Evolutionary conservation across 2,329 filamentous ascomycete species (phyloP), one percentile per base, ranked within the genome.

Genomic region (Monilinia fructigena): DNA sequence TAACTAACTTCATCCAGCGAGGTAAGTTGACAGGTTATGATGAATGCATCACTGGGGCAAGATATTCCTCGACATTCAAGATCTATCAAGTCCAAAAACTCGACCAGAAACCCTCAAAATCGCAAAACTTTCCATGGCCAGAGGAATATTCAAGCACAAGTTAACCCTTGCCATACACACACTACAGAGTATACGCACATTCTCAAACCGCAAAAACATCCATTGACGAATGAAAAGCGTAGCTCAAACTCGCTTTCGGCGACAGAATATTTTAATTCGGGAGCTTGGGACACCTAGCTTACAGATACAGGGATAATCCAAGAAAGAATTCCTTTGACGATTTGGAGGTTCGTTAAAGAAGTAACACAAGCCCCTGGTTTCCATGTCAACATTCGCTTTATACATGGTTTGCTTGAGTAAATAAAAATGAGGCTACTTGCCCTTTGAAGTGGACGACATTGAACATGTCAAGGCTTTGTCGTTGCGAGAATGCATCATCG

Each of bases 291-390:
- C 6, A 6, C 16, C 35, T 8, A 31, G 60, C 14, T 16, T 23
- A 26, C 12, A n/a, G 6, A 12, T n/a, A 12, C 60, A 63, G n/a
- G 60, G 60, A 54, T 63, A 3, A 63, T 54, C 60, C 60, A 28
- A 54, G 16, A 6, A 40, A 2, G 3, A 3, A 31, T 20, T 26
- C 18, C n/a, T 47, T 47, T 47, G 42, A 52, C 10, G 18, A 10
- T n/a, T 40, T 23, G 38, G 47, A 54, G 31, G 23, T 63, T 54
- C 48, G 38, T 54, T 2, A 10, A 28, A 45, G 23, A n/a, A 40
- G 18, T 47, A 31, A 14, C 47, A 47, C 23, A 12, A 14, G 7
- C 40, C 23, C 40, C 16, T 31, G 55, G 26, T 47, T 58, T 18
- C 26, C 18, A 3, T 20, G 28, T 47, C 18, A 58, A 47, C 40